These are phyloP conservation scores for Leptoxyphium fumago DNA, from an alignment of 2,329 filamentous ascomycete species.

Conservation along the genomic window DNA sequence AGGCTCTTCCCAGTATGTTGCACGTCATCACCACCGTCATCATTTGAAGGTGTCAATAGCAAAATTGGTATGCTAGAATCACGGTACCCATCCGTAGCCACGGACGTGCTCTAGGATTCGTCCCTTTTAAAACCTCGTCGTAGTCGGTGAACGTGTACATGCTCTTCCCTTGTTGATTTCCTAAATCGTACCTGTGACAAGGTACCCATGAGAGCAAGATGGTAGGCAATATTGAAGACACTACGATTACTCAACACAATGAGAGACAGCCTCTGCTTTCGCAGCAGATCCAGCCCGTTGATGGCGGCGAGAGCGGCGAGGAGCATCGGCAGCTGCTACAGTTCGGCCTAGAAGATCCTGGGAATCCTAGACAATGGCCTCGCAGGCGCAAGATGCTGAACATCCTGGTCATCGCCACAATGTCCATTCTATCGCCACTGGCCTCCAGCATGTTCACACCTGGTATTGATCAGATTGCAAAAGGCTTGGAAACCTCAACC, in stretches of 20 bases:
- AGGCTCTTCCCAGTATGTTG: no score
- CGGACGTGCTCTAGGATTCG: no score
- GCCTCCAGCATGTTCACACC: conserved; percentile 38
- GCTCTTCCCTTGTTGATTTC: no score
- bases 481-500: conserved; percentile 27
- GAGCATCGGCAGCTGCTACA: conserved; percentile 4
- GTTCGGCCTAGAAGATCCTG: conserved; percentile 25
- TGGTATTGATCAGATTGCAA: conserved; percentile 35
- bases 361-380: conserved; percentile 34
- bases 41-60: no score
- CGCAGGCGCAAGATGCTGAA: conserved; percentile 32
- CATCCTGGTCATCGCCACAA: conserved; percentile 34
- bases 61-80: no score
- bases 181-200: no score
- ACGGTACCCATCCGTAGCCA: no score
- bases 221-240: no score
- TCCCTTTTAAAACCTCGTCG: no score
- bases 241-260: not conserved
- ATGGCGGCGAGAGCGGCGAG: not conserved
- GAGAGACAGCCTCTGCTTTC: not conserved
- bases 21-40: no score
- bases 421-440: conserved; percentile 34
- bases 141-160: no score
- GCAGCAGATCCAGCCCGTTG: not conserved
- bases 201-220: no score